These are phyloP conservation scores for Apostasia ramifera DNA, from an alignment of 106 monocot species.

Conservation along the genomic window DNA sequence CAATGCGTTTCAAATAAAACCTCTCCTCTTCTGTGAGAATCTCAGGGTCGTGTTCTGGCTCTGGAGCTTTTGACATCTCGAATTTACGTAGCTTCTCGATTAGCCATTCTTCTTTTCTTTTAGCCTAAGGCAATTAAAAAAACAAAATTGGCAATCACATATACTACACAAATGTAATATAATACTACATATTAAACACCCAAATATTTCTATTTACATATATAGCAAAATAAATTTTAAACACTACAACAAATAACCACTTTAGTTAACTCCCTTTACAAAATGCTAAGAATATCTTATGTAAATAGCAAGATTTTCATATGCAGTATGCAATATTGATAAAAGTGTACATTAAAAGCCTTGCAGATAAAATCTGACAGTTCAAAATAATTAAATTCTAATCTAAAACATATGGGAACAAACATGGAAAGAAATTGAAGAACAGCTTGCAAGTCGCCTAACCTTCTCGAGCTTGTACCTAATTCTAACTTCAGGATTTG, in stretches of 20 bases:
- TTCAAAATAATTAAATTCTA: too few relatives aligned
- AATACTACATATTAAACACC: too few relatives aligned
- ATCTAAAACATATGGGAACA: too few relatives aligned
- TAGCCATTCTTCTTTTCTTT: constrained; percentile 94
- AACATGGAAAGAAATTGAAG: not conserved
- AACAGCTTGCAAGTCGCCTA: not conserved
- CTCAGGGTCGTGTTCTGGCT: constrained; percentile 66
- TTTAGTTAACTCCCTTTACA: too few relatives aligned
- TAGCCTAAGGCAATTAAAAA: constrained; percentile 43
- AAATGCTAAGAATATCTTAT: too few relatives aligned
- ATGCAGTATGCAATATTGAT: too few relatives aligned
- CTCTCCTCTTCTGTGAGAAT: constrained; percentile 71
- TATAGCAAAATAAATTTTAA: too few relatives aligned
- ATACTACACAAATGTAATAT: too few relatives aligned
- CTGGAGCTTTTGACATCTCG: constrained; percentile 48
- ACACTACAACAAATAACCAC: not conserved
- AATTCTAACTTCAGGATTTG: constrained; percentile 92
- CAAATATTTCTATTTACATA: too few relatives aligned
- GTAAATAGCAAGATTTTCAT: too few relatives aligned
- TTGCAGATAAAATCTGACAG: too few relatives aligned
- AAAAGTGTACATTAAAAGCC: too few relatives aligned
- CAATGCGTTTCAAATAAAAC: constrained; percentile 79
- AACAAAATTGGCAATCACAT: not conserved
- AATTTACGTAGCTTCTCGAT: constrained; percentile 78
- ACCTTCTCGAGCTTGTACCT: constrained; percentile 91